phyloP scores from a whole-genome alignment of 2,329 filamentous ascomycete genomes.

The Diplodia corticola region DNA sequence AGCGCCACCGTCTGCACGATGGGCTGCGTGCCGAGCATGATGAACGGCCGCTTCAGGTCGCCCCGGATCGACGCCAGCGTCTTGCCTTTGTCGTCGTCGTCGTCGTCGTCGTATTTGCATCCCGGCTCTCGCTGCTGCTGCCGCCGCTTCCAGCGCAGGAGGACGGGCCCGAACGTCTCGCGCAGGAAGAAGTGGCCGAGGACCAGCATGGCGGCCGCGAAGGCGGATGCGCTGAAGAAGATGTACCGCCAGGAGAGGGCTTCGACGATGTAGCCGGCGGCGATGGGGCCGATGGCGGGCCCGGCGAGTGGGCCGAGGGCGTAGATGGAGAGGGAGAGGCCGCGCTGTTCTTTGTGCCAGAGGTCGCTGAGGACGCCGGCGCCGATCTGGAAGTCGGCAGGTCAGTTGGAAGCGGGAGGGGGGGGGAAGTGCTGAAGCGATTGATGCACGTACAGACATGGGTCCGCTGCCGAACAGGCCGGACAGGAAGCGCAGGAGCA shows the following conservation, averaged over 20 bases:
- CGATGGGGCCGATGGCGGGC: slow-evolving; percentile 53
- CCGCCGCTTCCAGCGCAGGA: slow-evolving; percentile 47
- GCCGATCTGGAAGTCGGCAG: neutral
- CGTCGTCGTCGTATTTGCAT: neutral
- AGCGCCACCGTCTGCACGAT: slow-evolving; percentile 58
- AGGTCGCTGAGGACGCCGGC: slow-evolving; percentile 33
- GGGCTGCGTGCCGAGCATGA: slow-evolving; percentile 26
- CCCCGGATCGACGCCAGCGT: slow-evolving; percentile 25
- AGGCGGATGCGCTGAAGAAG: slow-evolving; percentile 33
- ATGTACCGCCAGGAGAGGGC: slow-evolving; percentile 24
- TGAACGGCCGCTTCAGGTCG: slow-evolving; percentile 26
- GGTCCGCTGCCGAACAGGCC: slow-evolving; percentile 13
- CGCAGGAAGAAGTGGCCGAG: slow-evolving; percentile 26
- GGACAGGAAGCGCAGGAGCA: slow-evolving; percentile 29
- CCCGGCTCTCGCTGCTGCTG: too few species aligned
- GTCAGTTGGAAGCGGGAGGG: neutral
- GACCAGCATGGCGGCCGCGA: slow-evolving; percentile 31
- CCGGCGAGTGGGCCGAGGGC: slow-evolving; percentile 42
- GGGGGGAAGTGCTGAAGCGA: neutral
- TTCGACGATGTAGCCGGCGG: slow-evolving; percentile 49
- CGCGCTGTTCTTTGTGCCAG: slow-evolving; percentile 37
- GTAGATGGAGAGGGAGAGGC: slow-evolving; percentile 54
- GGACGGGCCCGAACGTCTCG: slow-evolving; percentile 33
- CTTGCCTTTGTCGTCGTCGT: slow-evolving; percentile 1
- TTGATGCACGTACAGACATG: slow-evolving; percentile 33